phyloP scores from a whole-genome alignment of 1,139 yeast species.

The Williopsis jadinii region DNA sequence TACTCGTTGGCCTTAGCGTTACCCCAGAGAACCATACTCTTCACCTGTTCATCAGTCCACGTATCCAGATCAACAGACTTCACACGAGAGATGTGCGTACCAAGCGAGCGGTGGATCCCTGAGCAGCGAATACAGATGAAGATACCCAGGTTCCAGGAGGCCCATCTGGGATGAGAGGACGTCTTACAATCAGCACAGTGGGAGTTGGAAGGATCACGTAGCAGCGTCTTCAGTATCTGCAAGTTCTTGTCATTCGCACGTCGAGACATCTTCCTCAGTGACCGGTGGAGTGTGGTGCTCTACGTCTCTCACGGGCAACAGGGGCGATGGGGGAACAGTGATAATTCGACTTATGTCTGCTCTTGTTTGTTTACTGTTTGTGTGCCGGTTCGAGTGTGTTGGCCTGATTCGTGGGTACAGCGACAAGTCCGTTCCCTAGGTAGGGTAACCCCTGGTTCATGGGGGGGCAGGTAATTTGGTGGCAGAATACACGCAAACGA shows the following conservation, averaged over 20 bases:
- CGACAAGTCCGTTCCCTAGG: too few species aligned
- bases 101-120: constrained; percentile 92
- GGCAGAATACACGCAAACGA: too few species aligned
- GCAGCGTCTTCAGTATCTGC: constrained; percentile 58
- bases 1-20: constrained; percentile 65
- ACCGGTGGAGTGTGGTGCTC: too few species aligned
- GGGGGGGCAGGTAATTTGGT: too few species aligned
- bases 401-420: too few species aligned
- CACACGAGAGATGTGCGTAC: constrained; percentile 84
- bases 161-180: constrained; percentile 93
- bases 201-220: constrained; percentile 70
- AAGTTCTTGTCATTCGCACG: constrained; percentile 19
- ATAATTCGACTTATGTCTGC: too few species aligned
- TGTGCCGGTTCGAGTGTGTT: too few species aligned
- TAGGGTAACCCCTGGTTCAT: too few species aligned
- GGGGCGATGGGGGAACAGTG: too few species aligned
- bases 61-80: constrained; percentile 91
- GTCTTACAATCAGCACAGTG: constrained; percentile 89
- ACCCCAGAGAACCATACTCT: constrained; percentile 81
- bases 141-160: constrained; percentile 91
- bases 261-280: constrained; percentile 4
- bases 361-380: too few species aligned
- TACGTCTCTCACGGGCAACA: too few species aligned
- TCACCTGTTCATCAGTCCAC: constrained; percentile 93
- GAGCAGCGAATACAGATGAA: constrained; percentile 91